Percentiles rank a stretch among this genome's conserved stretches.
Evolutionary conservation across 192 early-diverging fungal genomes (phyloP).

Genomic region (Backusella sp.): DNA sequence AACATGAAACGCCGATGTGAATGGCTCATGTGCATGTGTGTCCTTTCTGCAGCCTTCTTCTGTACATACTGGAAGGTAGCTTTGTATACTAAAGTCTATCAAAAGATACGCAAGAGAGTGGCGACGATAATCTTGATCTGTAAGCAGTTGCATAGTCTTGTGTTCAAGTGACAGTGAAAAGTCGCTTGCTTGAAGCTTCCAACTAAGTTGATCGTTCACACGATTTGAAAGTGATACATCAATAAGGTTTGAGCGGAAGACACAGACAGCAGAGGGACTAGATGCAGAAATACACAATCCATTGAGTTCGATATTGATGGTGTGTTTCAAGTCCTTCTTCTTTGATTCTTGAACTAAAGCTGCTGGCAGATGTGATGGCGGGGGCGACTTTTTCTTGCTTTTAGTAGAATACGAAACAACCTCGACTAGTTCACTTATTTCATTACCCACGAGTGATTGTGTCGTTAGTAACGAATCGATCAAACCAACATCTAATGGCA

Average conservation of each 20-base stretch:
- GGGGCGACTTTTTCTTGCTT: slow-evolving; percentile 19
- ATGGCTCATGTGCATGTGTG: background rate
- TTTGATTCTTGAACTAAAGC: background rate
- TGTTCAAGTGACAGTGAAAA: slow-evolving; percentile 61
- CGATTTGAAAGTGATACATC: slow-evolving; percentile 60
- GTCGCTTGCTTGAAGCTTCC: slow-evolving; percentile 53
- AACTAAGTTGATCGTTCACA: slow-evolving; percentile 18
- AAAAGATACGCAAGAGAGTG: slow-evolving; percentile 62
- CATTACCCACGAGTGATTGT: slow-evolving; percentile 69
- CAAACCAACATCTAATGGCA: slow-evolving; percentile 61
- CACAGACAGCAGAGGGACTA: slow-evolving; percentile 56
- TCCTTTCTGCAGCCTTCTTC: background rate
- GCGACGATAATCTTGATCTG: slow-evolving; percentile 33
- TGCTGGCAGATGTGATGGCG: background rate
- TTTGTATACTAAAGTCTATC: slow-evolving; percentile 60
- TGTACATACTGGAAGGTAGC: slow-evolving; percentile 33
- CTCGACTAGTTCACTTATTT: slow-evolving; percentile 74
- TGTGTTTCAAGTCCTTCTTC: slow-evolving; percentile 32
- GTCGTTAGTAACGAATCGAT: slow-evolving; percentile 79
- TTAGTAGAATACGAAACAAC: slow-evolving; percentile 43
- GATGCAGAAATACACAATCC: slow-evolving; percentile 60
- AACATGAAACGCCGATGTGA: slow-evolving; percentile 42
- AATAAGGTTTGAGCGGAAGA: slow-evolving; percentile 64
- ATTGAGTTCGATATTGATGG: slow-evolving; percentile 56
- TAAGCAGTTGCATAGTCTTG: slow-evolving; percentile 26